These are phyloP conservation scores for Tagetes erecta DNA, from an alignment of 129 eudicot species.

Conservation along the genomic window DNA sequence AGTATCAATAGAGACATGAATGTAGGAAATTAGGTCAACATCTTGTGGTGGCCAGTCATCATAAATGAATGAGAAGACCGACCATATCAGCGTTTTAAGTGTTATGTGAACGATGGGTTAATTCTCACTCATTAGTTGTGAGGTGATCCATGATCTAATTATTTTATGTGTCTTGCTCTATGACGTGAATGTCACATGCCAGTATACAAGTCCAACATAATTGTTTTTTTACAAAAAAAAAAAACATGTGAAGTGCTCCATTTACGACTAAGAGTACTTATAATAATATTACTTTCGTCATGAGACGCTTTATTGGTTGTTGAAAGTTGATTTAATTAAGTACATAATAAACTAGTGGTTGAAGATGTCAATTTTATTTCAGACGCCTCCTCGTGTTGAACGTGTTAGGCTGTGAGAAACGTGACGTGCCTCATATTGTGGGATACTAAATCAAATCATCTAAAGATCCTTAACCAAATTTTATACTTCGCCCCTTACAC, in stretches of 20 bases:
- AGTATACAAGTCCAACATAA: too few species aligned
- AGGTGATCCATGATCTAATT: too few species aligned
- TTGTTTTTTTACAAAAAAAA: too few species aligned
- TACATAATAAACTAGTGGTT: background rate
- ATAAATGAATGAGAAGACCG: too few species aligned
- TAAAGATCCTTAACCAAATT: background rate
- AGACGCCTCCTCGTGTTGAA: conserved; percentile 18
- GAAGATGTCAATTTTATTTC: background rate
- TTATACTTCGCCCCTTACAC: conserved; percentile 24
- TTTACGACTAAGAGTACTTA: background rate
- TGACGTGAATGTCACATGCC: too few species aligned
- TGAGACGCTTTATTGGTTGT: background rate
- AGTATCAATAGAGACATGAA: too few species aligned
- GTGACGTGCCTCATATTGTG: conserved; percentile 1
- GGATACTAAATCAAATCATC: conserved; percentile 23
- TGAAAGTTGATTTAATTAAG: background rate
- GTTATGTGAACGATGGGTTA: too few species aligned
- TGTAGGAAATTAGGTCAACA: too few species aligned
- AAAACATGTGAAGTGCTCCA: background rate
- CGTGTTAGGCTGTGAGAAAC: conserved; percentile 8
- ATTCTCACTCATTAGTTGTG: too few species aligned
- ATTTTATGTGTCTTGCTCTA: too few species aligned
- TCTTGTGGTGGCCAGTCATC: too few species aligned
- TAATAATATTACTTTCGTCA: background rate
- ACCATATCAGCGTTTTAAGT: too few species aligned